Percentiles rank a stretch among this genome's conserved stretches.
Conservation (phyloP, 768 basidiomycete species). For the Auricularia cornea region DNA sequence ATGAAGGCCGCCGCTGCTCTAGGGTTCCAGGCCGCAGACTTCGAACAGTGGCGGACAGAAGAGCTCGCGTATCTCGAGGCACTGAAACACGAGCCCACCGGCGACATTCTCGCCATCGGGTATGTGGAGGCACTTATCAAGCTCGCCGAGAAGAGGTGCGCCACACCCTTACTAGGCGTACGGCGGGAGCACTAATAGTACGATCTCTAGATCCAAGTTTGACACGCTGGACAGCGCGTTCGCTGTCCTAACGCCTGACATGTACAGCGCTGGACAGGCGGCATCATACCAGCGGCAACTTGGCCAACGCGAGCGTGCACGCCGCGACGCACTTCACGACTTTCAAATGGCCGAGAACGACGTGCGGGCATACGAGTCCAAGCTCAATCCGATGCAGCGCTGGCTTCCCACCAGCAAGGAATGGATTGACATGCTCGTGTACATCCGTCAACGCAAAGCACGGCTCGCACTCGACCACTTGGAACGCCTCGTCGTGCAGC, state of each 20-base stretch:
- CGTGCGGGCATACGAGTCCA: neutral
- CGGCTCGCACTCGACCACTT: conserved; percentile 19
- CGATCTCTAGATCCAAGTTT: neutral
- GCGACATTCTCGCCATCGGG: conserved; percentile 3
- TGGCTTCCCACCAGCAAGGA: neutral
- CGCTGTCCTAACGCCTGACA: no score
- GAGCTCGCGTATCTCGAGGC: conserved; percentile 6
- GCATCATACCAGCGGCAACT: no score
- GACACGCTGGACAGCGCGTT: neutral
- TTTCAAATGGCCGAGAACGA: neutral
- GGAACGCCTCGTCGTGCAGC: conserved; percentile 22
- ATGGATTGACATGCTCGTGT: neutral
- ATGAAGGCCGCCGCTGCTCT: neutral
- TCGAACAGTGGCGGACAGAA: conserved; percentile 6
- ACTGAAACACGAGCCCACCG: conserved; percentile 9
- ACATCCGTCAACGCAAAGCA: conserved; percentile 9
- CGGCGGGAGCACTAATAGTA: neutral
- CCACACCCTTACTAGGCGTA: neutral
- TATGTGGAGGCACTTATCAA: conserved; percentile 9
- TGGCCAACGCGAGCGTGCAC: neutral
- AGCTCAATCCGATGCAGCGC: neutral
- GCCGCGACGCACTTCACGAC: neutral
- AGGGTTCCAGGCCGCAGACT: conserved; percentile 3
- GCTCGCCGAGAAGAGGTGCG: conserved; percentile 5
- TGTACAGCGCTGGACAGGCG: no score